Conservation (phyloP, 192 early-diverging fungal genomes). For the Backusella psychrophila region DNA sequence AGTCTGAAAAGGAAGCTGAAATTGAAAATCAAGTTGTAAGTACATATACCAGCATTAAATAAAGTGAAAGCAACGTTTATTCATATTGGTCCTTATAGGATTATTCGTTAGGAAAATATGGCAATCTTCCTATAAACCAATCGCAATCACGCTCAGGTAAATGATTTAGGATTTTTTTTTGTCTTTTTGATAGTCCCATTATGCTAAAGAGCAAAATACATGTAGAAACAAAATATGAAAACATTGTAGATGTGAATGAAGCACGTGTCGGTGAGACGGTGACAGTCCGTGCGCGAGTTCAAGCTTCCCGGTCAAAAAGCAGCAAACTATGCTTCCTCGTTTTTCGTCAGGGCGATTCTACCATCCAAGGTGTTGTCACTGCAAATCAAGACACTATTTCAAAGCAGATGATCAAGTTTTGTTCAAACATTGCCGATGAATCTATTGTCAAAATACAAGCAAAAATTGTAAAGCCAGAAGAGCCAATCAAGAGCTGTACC, state of each 20-base stretch:
- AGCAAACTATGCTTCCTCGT: slow-evolving; percentile 88
- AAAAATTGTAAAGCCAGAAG: slow-evolving; percentile 67
- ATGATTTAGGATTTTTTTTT: not conserved
- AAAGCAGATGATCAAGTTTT: slow-evolving; percentile 97
- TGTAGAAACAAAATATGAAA: slow-evolving; percentile 57
- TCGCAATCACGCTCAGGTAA: slow-evolving; percentile 72
- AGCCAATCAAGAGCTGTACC: slow-evolving; percentile 89
- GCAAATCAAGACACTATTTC: slow-evolving; percentile 73
- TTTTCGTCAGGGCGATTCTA: slow-evolving; percentile 81
- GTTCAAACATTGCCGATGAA: slow-evolving; percentile 73
- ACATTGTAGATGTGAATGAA: slow-evolving; percentile 60
- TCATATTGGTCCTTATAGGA: slow-evolving; percentile 45
- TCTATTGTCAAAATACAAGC: slow-evolving; percentile 90
- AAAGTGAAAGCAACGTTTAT: not conserved
- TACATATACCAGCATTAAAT: not conserved
- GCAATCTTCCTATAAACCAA: slow-evolving; percentile 83
- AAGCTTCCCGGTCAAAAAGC: slow-evolving; percentile 79
- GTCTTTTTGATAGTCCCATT: too few species aligned
- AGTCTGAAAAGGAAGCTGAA: slow-evolving; percentile 64
- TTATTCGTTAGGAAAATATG: slow-evolving; percentile 81
- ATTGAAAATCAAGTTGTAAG: slow-evolving; percentile 50
- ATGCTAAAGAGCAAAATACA: not conserved
- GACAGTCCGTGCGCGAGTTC: slow-evolving; percentile 85
- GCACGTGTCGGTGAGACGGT: slow-evolving; percentile 71
- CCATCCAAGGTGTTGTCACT: slow-evolving; percentile 86